These are phyloP conservation scores for Pythium vanterpoolii DNA, from an alignment of 352 stramenopile genomes.

Conservation along the genomic window DNA sequence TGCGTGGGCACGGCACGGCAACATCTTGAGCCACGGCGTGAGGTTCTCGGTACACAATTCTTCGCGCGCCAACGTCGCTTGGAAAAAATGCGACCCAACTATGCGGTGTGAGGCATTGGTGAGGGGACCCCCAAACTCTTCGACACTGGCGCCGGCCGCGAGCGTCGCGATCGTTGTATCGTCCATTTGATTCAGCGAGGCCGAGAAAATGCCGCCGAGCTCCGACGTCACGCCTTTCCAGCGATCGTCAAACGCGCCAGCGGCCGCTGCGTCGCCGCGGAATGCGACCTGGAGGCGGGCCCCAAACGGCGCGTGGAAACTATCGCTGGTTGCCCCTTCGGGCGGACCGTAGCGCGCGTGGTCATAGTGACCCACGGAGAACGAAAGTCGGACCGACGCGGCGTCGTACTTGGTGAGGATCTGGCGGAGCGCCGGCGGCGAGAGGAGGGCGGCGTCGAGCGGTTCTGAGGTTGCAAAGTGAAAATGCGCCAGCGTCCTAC, in stretches of 20 bases:
- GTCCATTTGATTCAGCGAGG: slow-evolving; percentile 81
- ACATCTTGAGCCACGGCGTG: slow-evolving; percentile 86
- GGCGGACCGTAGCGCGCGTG: slow-evolving; percentile 44
- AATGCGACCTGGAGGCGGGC: slow-evolving; percentile 59
- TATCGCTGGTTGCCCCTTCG: neutral
- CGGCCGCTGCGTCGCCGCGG: slow-evolving; percentile 16
- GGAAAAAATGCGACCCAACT: slow-evolving; percentile 30
- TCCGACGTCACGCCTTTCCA: slow-evolving; percentile 74
- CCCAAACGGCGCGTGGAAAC: slow-evolving; percentile 54
- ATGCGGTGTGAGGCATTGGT: slow-evolving; percentile 1
- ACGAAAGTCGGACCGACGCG: slow-evolving; percentile 63
- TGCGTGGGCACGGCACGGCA: slow-evolving; percentile 63
- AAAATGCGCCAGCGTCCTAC: slow-evolving; percentile 58
- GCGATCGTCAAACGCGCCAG: slow-evolving; percentile 19
- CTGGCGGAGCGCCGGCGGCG: slow-evolving; percentile 61
- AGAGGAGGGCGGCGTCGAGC: slow-evolving; percentile 18
- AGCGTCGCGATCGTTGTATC: slow-evolving; percentile 34
- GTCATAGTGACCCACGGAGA: slow-evolving; percentile 57
- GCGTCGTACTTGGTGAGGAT: slow-evolving; percentile 71
- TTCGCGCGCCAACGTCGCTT: slow-evolving; percentile 72
- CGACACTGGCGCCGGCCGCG: slow-evolving; percentile 9
- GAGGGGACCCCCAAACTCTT: slow-evolving; percentile 18
- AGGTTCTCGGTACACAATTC: slow-evolving; percentile 89
- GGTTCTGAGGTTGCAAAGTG: slow-evolving; percentile 38
- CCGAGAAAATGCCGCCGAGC: slow-evolving; percentile 77